Percentiles rank a stretch among this genome's conserved stretches.
Conservation (phyloP, 495 filamentous ascomycete genomes). For the Daldinia loculata region DNA sequence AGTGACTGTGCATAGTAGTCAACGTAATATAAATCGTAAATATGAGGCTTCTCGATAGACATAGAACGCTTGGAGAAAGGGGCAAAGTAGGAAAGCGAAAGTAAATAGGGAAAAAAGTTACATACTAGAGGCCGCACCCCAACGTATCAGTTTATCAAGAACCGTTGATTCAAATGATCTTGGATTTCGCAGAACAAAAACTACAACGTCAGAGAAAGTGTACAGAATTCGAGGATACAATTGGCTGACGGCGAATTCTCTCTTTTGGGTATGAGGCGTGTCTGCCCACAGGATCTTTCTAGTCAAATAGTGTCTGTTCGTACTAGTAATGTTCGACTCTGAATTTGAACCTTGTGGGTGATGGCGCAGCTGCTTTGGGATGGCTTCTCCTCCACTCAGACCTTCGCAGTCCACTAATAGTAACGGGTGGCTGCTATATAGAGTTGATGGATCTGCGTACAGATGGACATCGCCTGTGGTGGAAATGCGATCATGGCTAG, state of each 20-base stretch:
- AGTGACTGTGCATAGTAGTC: neutral
- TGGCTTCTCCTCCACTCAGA: conserved; percentile 58
- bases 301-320: conserved; percentile 25
- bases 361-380: conserved; percentile 52
- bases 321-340: conserved; percentile 11
- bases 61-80: neutral
- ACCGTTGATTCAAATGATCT: conserved; percentile 52
- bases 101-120: conserved; percentile 34
- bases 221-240: conserved; percentile 65
- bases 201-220: conserved; percentile 63
- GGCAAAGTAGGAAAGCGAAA: conserved; percentile 37
- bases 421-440: conserved; percentile 52
- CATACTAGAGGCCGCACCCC: conserved; percentile 48
- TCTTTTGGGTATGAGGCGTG: conserved; percentile 48
- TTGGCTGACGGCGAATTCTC: conserved; percentile 55
- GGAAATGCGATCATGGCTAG: conserved; percentile 55
- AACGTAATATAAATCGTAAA: too few relatives aligned
- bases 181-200: conserved; percentile 60
- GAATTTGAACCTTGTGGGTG: conserved; percentile 28
- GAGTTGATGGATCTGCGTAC: conserved; percentile 65
- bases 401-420: conserved; percentile 69
- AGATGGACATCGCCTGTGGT: conserved; percentile 72
- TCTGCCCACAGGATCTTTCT: conserved; percentile 55
- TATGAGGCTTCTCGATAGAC: too few relatives aligned
- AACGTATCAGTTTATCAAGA: conserved; percentile 54